phyloP scores from a whole-genome alignment of 1,284 basidiomycete species.

The Pseudozyma thailandica region DNA sequence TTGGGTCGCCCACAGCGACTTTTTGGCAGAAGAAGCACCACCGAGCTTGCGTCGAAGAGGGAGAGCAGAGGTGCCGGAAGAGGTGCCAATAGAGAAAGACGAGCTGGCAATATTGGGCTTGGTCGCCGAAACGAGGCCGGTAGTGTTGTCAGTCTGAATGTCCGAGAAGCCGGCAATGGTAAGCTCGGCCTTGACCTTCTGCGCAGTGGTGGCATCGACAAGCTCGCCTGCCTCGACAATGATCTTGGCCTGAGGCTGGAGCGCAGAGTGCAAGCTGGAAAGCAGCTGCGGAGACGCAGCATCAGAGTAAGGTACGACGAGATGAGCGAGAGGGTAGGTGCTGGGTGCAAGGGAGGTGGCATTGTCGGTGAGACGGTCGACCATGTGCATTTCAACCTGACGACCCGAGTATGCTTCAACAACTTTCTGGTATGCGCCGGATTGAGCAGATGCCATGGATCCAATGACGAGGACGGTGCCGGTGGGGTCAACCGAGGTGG shows the following conservation, averaged over 20 bases:
- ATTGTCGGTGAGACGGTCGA: conserved; percentile 63
- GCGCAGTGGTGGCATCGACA: conserved; percentile 23
- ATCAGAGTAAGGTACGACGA: conserved; percentile 48
- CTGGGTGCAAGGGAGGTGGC: conserved; percentile 44
- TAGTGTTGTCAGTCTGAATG: conserved; percentile 18
- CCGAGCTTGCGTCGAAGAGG: conserved; percentile 56
- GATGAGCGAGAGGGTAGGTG: conserved; percentile 48
- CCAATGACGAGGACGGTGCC: conserved; percentile 59
- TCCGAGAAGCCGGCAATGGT: conserved; percentile 56
- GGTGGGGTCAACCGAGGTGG: conserved; percentile 35
- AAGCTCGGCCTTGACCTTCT: conserved; percentile 50
- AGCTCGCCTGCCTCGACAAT: conserved; percentile 42
- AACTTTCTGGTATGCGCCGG: conserved; percentile 57
- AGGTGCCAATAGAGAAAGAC: conserved; percentile 39
- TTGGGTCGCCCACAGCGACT: conserved; percentile 62
- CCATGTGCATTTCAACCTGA: conserved; percentile 66
- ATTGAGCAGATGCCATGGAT: conserved; percentile 59
- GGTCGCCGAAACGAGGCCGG: conserved; percentile 17
- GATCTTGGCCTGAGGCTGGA: conserved; percentile 47
- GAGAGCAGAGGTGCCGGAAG: conserved; percentile 38
- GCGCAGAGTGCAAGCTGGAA: conserved; percentile 38
- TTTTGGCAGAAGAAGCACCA: conserved; percentile 37
- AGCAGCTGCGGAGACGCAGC: conserved; percentile 47
- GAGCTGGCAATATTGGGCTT: conserved; percentile 16
- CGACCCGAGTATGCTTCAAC: conserved; percentile 49